A percentile compares a stretch with the other conserved stretches of the same genome.
Evolutionary conservation across 2,329 filamentous ascomycete species (phyloP).

Genomic region (Colletotrichum sp.): DNA sequence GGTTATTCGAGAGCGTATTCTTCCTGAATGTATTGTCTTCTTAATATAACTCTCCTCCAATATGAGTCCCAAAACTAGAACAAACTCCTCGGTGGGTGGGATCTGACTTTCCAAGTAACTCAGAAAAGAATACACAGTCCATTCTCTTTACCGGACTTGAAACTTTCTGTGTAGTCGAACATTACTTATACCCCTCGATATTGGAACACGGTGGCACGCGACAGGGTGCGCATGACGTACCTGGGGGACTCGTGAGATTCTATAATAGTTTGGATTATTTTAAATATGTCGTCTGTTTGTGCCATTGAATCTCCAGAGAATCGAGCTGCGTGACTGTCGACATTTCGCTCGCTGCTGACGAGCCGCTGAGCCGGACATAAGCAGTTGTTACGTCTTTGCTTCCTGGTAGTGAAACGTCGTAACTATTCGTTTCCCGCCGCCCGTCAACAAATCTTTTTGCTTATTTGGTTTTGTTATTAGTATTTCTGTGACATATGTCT

Average conservation of each 20-base stretch:
- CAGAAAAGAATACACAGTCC: too few species aligned
- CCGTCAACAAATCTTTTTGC: neutral
- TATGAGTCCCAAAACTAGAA: too few species aligned
- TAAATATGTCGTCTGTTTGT: neutral
- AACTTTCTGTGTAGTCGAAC: neutral
- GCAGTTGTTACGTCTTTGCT: neutral
- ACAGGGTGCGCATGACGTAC: neutral
- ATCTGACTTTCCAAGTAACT: too few species aligned
- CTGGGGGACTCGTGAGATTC: neutral
- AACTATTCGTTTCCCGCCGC: neutral
- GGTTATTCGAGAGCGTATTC: too few species aligned
- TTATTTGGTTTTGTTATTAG: neutral
- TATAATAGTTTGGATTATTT: neutral
- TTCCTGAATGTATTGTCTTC: too few species aligned
- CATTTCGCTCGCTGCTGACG: neutral
- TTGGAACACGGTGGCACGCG: neutral
- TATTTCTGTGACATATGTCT: neutral
- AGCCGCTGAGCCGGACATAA: rapidly evolving
- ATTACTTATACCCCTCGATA: neutral
- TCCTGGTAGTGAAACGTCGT: neutral
- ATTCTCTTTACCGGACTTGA: too few species aligned
- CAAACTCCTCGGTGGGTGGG: too few species aligned
- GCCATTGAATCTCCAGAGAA: neutral
- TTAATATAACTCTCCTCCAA: too few species aligned
- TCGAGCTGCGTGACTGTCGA: too few species aligned